Conservation (phyloP, 768 basidiomycete species). For the Gloeopeniophorella convolvens region DNA sequence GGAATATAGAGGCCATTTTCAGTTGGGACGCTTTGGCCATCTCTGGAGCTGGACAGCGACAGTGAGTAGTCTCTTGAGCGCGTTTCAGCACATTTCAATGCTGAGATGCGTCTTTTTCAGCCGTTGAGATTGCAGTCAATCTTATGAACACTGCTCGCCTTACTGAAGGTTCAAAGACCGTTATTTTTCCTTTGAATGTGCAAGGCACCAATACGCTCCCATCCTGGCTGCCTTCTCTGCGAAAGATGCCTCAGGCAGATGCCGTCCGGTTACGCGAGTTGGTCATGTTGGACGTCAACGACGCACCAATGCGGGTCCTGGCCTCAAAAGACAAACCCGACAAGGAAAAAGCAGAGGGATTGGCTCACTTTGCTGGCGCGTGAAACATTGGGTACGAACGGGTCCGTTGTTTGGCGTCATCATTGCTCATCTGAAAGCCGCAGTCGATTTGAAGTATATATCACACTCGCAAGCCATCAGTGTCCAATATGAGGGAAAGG, state of each 20-base stretch:
- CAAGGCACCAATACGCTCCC: conserved; percentile 31
- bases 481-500: conserved; percentile 54
- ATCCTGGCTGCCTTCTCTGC: conserved; percentile 45
- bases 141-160: conserved; percentile 57
- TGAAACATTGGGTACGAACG: conserved; percentile 57
- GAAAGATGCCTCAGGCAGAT: conserved; percentile 43
- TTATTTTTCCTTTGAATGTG: conserved; percentile 41
- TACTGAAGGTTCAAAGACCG: conserved; percentile 40
- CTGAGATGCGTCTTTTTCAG: conserved; percentile 30
- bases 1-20: conserved; percentile 45
- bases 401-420: not conserved
- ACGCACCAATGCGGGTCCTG: conserved; percentile 4
- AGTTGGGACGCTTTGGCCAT: conserved; percentile 75
- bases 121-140: conserved; percentile 47
- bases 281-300: conserved; percentile 16
- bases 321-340: conserved; percentile 12
- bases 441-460: conserved; percentile 71
- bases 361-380: conserved; percentile 65
- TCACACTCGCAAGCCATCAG: conserved; percentile 54
- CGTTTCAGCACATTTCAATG: not conserved
- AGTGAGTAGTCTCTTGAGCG: conserved; percentile 36
- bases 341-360: conserved; percentile 40
- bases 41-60: conserved; percentile 49
- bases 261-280: conserved; percentile 49
- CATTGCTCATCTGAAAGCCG: not conserved